Evolutionary conservation across 495 filamentous ascomycete genomes (phyloP).

Genomic region (Immersiella caudata): DNA sequence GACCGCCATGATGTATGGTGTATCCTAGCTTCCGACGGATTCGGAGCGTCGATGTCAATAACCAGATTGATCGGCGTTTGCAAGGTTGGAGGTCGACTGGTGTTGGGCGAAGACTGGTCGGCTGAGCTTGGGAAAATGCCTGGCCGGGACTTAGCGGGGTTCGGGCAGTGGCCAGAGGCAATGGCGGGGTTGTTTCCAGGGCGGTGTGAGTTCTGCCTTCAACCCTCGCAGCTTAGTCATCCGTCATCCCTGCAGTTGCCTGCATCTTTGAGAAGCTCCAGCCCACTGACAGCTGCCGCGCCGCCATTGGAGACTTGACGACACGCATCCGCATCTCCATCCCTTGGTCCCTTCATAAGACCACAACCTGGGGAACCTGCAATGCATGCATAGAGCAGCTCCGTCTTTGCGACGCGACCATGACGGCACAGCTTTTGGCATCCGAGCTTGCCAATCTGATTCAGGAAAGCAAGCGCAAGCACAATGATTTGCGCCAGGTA

Average conservation of each 20-base stretch:
- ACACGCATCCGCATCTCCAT: slow-evolving; percentile 22
- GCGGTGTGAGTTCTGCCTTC: slow-evolving; percentile 29
- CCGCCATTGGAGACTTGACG: slow-evolving; percentile 1
- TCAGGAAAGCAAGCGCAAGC: slow-evolving; percentile 93
- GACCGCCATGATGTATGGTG: slow-evolving; percentile 47
- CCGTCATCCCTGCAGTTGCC: not conserved
- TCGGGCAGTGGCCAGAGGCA: not conserved
- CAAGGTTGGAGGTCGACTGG: no score
- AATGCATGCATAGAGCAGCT: not conserved
- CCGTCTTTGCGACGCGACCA: slow-evolving; percentile 51
- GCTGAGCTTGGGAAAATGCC: slow-evolving; percentile 1
- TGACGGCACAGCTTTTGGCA: slow-evolving; percentile 91
- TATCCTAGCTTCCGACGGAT: not conserved
- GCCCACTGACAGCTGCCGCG: slow-evolving; percentile 2
- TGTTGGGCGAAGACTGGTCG: not conserved
- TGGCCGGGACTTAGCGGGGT: slow-evolving; percentile 24
- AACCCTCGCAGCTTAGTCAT: no score
- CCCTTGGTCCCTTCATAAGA: not conserved
- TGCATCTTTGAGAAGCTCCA: slow-evolving; percentile 1
- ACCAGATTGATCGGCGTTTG: no score
- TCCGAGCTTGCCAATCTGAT: slow-evolving; percentile 89
- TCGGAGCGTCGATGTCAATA: not conserved
- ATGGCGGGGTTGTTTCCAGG: slow-evolving; percentile 22
- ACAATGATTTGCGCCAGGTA: slow-evolving; percentile 84
- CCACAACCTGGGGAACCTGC: not conserved